Conservation (phyloP, 2,329 filamentous ascomycete genomes). For the Amesomyces nigricolor region DNA sequence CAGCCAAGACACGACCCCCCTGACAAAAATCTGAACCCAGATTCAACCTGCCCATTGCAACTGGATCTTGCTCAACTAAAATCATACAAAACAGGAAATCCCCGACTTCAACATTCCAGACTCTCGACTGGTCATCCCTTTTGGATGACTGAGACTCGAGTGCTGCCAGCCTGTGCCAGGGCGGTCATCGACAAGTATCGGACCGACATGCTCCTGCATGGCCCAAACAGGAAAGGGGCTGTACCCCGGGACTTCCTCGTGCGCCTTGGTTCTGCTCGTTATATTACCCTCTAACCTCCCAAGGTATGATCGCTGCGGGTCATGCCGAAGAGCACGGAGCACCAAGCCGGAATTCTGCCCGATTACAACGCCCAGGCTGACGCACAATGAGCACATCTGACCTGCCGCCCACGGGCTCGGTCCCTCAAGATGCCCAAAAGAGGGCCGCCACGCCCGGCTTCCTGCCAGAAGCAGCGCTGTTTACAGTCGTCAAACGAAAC, state of each 20-base stretch:
- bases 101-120: not conserved
- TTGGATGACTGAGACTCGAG: not conserved
- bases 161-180: not conserved
- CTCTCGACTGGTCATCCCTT: not conserved
- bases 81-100: not conserved
- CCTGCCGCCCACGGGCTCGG: slow-evolving; percentile 18
- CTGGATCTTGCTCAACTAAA: not conserved
- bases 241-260: not conserved
- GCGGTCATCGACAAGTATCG: not conserved
- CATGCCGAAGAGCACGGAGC: not conserved
- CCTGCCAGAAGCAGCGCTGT: slow-evolving; percentile 1
- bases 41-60: not conserved
- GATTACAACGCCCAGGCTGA: not conserved
- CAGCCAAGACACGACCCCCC: slow-evolving; percentile 7
- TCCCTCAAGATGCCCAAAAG: slow-evolving; percentile 12
- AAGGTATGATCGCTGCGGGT: not conserved
- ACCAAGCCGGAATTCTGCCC: not conserved
- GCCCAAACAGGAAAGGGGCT: not conserved
- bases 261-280: not conserved
- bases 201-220: not conserved
- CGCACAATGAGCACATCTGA: not conserved
- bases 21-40: not conserved
- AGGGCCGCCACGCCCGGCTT: not conserved
- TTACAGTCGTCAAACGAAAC: slow-evolving; percentile 4
- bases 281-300: not conserved